phyloP scores from a whole-genome alignment of 2,329 filamentous ascomycete species.

The Phialocephala subalpina region DNA sequence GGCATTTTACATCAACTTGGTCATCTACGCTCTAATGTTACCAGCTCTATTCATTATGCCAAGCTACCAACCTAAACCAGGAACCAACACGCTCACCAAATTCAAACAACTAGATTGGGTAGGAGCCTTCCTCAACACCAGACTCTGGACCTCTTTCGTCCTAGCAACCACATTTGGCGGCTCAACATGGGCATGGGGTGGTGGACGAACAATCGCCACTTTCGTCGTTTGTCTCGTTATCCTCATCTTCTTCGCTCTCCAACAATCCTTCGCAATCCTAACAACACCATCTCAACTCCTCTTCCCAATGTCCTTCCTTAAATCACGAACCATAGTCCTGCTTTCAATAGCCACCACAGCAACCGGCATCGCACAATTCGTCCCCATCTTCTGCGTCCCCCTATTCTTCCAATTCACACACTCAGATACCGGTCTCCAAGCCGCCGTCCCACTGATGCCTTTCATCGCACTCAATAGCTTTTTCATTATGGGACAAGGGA shows the following conservation, averaged over 20 bases:
- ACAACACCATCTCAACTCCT: slow-evolving; percentile 21
- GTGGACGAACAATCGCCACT: slow-evolving; percentile 15
- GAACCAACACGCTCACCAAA: neutral
- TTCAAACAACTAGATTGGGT: slow-evolving; percentile 41
- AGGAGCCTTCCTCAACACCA: slow-evolving; percentile 28
- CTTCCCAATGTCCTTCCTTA: slow-evolving; percentile 16
- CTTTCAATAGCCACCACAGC: slow-evolving; percentile 44
- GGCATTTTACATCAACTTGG: slow-evolving; percentile 46
- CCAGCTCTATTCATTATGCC: neutral
- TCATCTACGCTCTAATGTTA: slow-evolving; percentile 13
- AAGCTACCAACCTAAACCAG: neutral
- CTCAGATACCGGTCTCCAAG: slow-evolving; percentile 42
- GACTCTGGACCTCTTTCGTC: slow-evolving; percentile 1
- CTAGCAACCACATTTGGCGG: slow-evolving; percentile 18
- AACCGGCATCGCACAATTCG: slow-evolving; percentile 47
- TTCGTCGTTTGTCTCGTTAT: slow-evolving; percentile 52
- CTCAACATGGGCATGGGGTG: neutral
- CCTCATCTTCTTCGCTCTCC: slow-evolving; percentile 11
- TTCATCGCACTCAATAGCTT: slow-evolving; percentile 30
- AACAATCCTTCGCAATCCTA: slow-evolving; percentile 31
- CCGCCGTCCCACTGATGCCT: slow-evolving; percentile 49
- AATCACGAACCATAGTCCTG: slow-evolving; percentile 10
- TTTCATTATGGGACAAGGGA: too few relatives aligned
- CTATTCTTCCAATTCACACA: slow-evolving; percentile 57
- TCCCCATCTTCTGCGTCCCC: slow-evolving; percentile 53